phyloP scores from a whole-genome alignment of 139 green algal species.

The Tetraselmis chui region DNA sequence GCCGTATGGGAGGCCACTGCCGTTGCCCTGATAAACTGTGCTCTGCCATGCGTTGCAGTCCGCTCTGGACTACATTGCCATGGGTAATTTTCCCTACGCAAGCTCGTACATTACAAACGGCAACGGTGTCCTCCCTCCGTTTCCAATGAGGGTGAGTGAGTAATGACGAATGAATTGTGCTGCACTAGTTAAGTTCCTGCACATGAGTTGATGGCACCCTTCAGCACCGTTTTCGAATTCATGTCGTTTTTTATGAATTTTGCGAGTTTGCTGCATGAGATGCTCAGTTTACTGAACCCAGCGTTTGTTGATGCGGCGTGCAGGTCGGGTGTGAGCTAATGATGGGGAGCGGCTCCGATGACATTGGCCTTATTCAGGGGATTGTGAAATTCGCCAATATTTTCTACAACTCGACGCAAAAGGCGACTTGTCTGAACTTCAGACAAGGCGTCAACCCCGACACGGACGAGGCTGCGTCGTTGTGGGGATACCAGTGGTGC shows the following conservation, averaged over 20 bases:
- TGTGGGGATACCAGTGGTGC: conserved; percentile 56
- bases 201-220: no score
- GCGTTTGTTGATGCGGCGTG: not conserved
- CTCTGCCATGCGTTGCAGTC: not conserved
- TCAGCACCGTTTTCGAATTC: no score
- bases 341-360: not conserved
- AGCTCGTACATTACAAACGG: conserved; percentile 52
- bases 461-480: conserved; percentile 55
- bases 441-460: conserved; percentile 50
- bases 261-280: no score
- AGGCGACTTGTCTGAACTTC: not conserved
- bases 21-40: no score
- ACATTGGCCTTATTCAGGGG: not conserved
- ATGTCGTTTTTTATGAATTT: no score
- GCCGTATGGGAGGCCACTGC: no score
- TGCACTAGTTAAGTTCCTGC: no score
- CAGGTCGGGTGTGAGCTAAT: not conserved
- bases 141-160: conserved; percentile 41
- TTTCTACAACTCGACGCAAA: conserved; percentile 73
- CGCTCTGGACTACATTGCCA: conserved; percentile 7
- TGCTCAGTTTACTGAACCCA: no score
- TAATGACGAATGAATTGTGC: no score
- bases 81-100: conserved; percentile 49
- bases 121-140: conserved; percentile 40
- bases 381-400: conserved; percentile 16